These are phyloP conservation scores for Pseudohalonectria lignicola DNA, from an alignment of 2,329 filamentous ascomycete genomes.

Conservation along the genomic window DNA sequence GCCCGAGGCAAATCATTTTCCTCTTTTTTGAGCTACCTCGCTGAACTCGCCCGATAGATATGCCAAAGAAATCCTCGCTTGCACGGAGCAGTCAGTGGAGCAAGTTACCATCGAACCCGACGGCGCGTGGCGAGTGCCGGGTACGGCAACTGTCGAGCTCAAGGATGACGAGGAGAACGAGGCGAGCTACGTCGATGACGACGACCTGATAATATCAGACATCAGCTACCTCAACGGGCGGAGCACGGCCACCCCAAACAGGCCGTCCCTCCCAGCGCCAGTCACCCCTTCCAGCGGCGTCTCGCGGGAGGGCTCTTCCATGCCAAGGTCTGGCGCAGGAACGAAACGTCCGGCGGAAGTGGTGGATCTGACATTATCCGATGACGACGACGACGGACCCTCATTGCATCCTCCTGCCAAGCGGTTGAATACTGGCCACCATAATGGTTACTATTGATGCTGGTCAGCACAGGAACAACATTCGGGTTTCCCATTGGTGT, in stretches of 20 bases:
- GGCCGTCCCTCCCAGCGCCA: conserved; percentile 6
- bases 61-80: conserved; percentile 73
- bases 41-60: conserved; percentile 42
- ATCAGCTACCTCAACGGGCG: conserved; percentile 22
- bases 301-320: conserved; percentile 25
- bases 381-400: conserved; percentile 41
- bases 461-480: too few relatives aligned
- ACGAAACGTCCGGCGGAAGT: conserved; percentile 39
- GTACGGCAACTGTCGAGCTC: conserved; percentile 18
- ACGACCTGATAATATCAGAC: conserved; percentile 41
- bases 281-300: conserved; percentile 17
- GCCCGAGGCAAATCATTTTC: too few relatives aligned
- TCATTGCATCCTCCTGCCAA: conserved; percentile 36
- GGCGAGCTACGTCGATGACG: conserved; percentile 20
- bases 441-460: conserved; percentile 3
- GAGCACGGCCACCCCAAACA: conserved; percentile 24
- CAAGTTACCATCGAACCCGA: conserved; percentile 86
- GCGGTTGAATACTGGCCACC: conserved; percentile 23
- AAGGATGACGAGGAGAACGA: conserved; percentile 14
- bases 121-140: conserved; percentile 56
- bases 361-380: conserved; percentile 49
- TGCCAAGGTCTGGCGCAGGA: conserved; percentile 24
- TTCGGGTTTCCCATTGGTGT: too few relatives aligned
- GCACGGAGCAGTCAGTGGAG: conserved; percentile 60
- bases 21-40: not conserved